Evolutionary conservation across 2,329 filamentous ascomycete species (phyloP).

Genomic region (Colletotrichum australisinense): DNA sequence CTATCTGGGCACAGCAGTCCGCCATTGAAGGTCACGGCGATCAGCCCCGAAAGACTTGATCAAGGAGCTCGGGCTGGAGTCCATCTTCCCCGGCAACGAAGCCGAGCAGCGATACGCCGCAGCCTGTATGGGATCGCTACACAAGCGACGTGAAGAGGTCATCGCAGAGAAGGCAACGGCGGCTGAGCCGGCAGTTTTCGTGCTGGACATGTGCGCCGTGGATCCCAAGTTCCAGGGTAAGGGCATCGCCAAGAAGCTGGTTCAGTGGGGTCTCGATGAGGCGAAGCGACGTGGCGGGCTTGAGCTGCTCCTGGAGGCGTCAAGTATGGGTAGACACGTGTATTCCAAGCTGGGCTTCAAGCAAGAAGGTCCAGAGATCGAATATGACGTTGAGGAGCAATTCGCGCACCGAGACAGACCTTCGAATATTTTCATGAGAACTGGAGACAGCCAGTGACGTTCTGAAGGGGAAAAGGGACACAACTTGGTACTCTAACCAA

Average conservation of each 20-base stretch:
- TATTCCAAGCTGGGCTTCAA: conserved; percentile 60
- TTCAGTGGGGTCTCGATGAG: conserved; percentile 60
- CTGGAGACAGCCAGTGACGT: conserved; percentile 35
- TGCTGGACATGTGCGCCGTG: conserved; percentile 63
- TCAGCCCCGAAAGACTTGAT: conserved; percentile 47
- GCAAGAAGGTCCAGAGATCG: conserved; percentile 53
- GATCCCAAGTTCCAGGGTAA: conserved; percentile 63
- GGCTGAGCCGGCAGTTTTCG: conserved; percentile 57
- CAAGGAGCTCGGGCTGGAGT: conserved; percentile 44
- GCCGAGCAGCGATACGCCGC: conserved; percentile 57
- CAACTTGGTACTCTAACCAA: no score
- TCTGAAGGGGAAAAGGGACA: background rate
- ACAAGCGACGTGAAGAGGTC: conserved; percentile 54
- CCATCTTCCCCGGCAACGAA: conserved; percentile 55
- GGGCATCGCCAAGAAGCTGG: conserved; percentile 57
- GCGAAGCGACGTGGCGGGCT: conserved; percentile 51
- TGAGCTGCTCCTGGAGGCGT: conserved; percentile 59
- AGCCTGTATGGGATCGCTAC: conserved; percentile 58
- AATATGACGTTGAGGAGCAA: conserved; percentile 58
- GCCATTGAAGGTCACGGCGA: conserved; percentile 60
- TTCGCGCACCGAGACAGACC: conserved; percentile 50
- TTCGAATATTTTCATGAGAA: conserved; percentile 61
- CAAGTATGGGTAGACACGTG: conserved; percentile 58
- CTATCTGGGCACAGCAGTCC: conserved; percentile 67
- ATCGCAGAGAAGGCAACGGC: conserved; percentile 55